phyloP scores from a whole-genome alignment of 148 eudicot genomes.

The Drosera capensis region DNA sequence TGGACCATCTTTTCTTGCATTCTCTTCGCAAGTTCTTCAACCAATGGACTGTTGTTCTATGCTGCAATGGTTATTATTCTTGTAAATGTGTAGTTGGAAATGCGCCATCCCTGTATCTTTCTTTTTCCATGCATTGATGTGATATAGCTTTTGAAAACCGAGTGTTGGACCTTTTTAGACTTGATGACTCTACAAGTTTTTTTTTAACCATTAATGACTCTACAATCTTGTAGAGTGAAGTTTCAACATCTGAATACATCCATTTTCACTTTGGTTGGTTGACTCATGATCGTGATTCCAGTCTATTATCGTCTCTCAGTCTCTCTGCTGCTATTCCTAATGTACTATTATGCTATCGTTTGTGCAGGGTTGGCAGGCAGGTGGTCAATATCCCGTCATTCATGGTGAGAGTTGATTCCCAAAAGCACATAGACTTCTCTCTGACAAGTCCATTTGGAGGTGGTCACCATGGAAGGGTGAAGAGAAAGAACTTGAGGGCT shows the following conservation, averaged over 20 bases:
- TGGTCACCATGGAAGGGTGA: constrained; percentile 14
- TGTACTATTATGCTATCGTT: not conserved
- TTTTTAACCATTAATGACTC: no score
- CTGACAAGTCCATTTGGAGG: constrained; percentile 17
- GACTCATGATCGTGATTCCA: not conserved
- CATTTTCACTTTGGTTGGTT: no score
- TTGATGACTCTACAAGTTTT: no score
- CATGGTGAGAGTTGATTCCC: constrained; percentile 11
- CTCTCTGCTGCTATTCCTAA: not conserved
- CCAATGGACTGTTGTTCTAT: not conserved
- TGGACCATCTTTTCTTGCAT: not conserved
- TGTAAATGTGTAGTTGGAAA: no score
- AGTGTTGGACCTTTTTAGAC: no score
- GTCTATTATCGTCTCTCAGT: not conserved
- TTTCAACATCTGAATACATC: no score
- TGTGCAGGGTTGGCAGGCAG: constrained; percentile 3
- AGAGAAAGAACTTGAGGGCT: constrained; percentile 8
- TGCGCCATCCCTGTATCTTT: no score
- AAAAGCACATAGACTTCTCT: constrained; percentile 12
- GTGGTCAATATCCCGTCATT: constrained; percentile 7
- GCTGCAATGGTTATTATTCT: not conserved
- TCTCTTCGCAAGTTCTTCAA: not conserved
- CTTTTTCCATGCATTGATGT: no score
- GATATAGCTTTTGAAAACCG: no score
- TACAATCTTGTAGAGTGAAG: no score